Evolutionary conservation across 2,329 filamentous ascomycete species (phyloP), one percentile per base, ranked within the genome.

Genomic region (Neopestalotiopsis sp.): DNA sequence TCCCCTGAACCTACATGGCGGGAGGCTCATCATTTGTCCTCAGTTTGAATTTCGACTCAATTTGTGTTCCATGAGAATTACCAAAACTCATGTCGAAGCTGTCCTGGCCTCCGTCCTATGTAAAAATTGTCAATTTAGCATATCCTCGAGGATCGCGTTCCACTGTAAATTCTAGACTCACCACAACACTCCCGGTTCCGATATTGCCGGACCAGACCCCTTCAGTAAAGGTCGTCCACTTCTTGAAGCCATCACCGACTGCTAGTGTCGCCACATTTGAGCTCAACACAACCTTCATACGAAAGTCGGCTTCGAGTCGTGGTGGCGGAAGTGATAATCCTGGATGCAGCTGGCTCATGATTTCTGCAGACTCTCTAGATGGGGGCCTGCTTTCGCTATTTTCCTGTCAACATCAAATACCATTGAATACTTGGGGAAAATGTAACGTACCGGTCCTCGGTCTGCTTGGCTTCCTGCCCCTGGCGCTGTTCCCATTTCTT

Each of bases 171-270:
- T 1, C 4, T 32, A 49, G n/a, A 70, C 76, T 73, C 65, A 77
- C 76, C 3, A 75, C 58, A 7, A 78, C 74, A 1, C 68, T 58
- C 24, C 77, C 77, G 9, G 69, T 67, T 4, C 76, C 77, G n/a
- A 78, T 68, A 34, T 64, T 67, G 3, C 77, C 77, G 1, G 75
- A 75, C 74, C 75, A 78, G 32, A 67, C 71, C 9, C 77, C 77
- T 2, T 73, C 74, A 9, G 71, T 70, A 40, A 76, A 71, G 7
- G 75, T 78, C 14, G 74, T 75, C 71, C 69, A 74, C 30, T 75
- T 74, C 66, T 76, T 78, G 67, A 73, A 74, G 20, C 70, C 71
- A 38, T 72, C 74, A 3, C 71, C 69, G 3, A 71, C 68, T 1
- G 75, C 73, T 58, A 78, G 66, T 9, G 74, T 74, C 24, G 75